Percentiles rank a stretch among this genome's conserved stretches.
phyloP scores from a whole-genome alignment of 2,329 filamentous ascomycete genomes.

The Emericellopsis atlantica region DNA sequence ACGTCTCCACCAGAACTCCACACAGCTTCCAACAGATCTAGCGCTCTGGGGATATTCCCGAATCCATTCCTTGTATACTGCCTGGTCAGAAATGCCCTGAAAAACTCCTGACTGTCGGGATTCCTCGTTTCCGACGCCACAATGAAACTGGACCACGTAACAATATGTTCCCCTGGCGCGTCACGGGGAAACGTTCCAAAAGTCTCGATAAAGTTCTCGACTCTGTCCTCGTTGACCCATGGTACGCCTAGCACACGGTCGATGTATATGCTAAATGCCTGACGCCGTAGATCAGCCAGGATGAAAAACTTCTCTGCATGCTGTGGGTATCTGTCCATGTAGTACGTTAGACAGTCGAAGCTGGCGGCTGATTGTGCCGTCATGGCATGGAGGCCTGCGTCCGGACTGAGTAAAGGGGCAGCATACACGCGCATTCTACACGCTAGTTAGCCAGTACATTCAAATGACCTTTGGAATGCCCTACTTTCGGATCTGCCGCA shows the following conservation, averaged over 20 bases:
- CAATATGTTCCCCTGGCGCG: slow-evolving; percentile 1
- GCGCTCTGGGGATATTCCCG: slow-evolving; percentile 1
- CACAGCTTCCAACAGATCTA: slow-evolving; percentile 2
- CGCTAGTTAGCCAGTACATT: background rate
- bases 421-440: slow-evolving; percentile 2
- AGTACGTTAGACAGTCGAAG: slow-evolving; percentile 1
- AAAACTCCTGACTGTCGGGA: background rate
- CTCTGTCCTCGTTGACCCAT: background rate
- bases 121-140: slow-evolving; percentile 2
- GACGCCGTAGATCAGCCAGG: background rate
- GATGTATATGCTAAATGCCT: slow-evolving; percentile 3
- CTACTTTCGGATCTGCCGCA: slow-evolving; percentile 14
- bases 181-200: background rate
- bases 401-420: background rate
- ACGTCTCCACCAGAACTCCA: background rate
- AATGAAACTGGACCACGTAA: slow-evolving; percentile 5
- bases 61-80: slow-evolving; percentile 3
- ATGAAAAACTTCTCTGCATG: background rate
- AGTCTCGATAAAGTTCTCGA: slow-evolving; percentile 1
- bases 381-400: background rate
- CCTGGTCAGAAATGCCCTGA: background rate
- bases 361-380: background rate
- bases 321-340: background rate
- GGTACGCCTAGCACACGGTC: background rate
- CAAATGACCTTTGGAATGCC: background rate